Evolutionary conservation across 2,329 filamentous ascomycete species (phyloP).

Genomic region (Macrophomina phaseolina): DNA sequence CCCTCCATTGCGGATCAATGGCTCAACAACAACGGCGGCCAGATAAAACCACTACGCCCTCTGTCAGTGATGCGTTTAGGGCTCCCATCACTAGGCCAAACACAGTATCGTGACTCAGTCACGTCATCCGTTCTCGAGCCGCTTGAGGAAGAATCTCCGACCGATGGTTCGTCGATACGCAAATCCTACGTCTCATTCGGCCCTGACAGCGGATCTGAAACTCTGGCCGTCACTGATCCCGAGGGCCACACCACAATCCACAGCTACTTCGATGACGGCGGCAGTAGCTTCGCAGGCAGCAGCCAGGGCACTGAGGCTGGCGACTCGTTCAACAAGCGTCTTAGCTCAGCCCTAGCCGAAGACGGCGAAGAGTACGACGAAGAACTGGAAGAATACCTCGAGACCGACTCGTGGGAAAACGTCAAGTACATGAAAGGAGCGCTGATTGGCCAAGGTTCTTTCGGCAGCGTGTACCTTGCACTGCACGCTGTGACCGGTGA

Average conservation of each 20-base stretch:
- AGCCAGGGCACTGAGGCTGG: constrained; percentile 62
- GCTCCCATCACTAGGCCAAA: constrained; percentile 47
- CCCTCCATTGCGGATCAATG: constrained; percentile 95
- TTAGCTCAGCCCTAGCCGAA: constrained; percentile 83
- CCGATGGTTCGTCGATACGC: constrained; percentile 75
- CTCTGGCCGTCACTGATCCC: constrained; percentile 75
- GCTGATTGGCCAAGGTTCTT: constrained; percentile 94
- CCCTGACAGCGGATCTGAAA: constrained; percentile 72
- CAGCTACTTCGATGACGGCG: constrained; percentile 85
- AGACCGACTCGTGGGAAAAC: constrained; percentile 92
- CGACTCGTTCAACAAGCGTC: constrained; percentile 79
- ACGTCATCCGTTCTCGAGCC: constrained; percentile 88
- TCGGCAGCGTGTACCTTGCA: constrained; percentile 93
- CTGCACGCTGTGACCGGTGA: constrained; percentile 96
- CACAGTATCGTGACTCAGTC: constrained; percentile 82
- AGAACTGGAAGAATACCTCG: constrained; percentile 86
- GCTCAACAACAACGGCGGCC: constrained; percentile 66
- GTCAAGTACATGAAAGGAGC: constrained; percentile 99
- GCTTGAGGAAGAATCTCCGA: constrained; percentile 85
- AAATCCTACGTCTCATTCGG: constrained; percentile 95
- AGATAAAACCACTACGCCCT: constrained; percentile 59
- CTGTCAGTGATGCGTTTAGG: constrained; percentile 66
- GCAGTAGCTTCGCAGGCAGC: constrained; percentile 72
- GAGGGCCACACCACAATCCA: constrained; percentile 71
- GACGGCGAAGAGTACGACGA: constrained; percentile 93